Evolutionary conservation across 140 eudicot genomes (phyloP), one percentile per base, ranked within the genome.

Genomic region (Erigeron philadelphicus): DNA sequence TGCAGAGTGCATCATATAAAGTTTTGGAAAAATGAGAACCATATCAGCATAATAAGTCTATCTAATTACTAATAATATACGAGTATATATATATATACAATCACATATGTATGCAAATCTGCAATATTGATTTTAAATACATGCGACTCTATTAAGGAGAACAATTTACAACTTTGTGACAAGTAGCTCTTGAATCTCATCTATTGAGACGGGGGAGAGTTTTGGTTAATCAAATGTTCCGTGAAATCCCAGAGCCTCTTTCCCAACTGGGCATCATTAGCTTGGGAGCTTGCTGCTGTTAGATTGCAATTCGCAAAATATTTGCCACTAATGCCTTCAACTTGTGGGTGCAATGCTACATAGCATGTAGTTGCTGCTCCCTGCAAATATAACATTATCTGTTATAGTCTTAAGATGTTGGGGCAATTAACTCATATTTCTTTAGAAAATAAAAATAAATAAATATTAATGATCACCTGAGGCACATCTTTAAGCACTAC

Each of bases 311-410:
- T 84, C 5, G 68, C 75, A 70, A 76, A 86, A 66, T 89, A 89
- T 61, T 80, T 81, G 15, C 89, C 95, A 47, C 72, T 81, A 12
- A 76, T 58, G 54, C 92, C 87, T 64, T 81, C 52, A 67, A 89
- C 88, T 49, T 82, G 78, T 11, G 96, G 95, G 63, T 89, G 88
- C 82, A 89, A 76, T 66, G 96, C 96, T 17, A 78, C 95, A 73
- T 86, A 86, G 73, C 96, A 89, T 59, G 84, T 89, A 18, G 95
- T 89, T 64, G 96, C 84, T 31, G 96, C 90, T 21, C 96, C 96
- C 95, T 89, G 78, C 54, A 72, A 41, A 50, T 38, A 57, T 38
- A 43, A 42, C 41, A 5, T 0, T 55, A 69, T 43, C 11, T 53
- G 21, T 57, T 31, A 41, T 44, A 12, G 58, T n/a, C 31, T 43